Evolutionary conservation across 306 rosid species (phyloP).

Genomic region (Comarum palustre): DNA sequence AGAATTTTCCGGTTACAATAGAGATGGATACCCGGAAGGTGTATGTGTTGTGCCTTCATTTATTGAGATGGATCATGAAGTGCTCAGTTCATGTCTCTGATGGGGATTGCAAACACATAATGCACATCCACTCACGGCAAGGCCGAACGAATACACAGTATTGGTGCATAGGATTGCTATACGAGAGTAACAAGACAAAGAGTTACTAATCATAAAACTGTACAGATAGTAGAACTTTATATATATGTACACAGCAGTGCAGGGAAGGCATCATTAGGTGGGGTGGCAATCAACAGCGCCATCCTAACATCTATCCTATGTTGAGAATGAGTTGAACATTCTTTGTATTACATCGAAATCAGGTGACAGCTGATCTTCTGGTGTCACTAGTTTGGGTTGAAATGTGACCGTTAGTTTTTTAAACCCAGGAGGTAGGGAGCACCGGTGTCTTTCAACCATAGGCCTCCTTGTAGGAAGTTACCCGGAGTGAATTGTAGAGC

Average conservation of each 20-base stretch:
- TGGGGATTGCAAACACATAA: neutral
- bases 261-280: neutral
- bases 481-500: slow-evolving; percentile 29
- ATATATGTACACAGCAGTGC: neutral
- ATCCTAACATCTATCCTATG: neutral
- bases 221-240: too few relatives aligned
- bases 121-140: neutral
- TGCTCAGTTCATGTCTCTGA: neutral
- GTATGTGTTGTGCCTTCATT: neutral
- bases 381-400: neutral
- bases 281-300: slow-evolving; percentile 6
- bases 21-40: neutral
- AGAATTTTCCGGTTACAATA: neutral
- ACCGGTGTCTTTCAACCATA: slow-evolving; percentile 28
- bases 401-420: neutral
- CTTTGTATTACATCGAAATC: neutral
- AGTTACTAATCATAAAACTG: neutral
- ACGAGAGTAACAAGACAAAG: neutral
- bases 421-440: slow-evolving; percentile 25
- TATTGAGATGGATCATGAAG: neutral
- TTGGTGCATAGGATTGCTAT: neutral
- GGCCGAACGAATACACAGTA: neutral
- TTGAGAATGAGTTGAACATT: neutral
- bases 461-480: slow-evolving; percentile 16
- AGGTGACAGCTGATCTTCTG: neutral